Base-by-base conservation (phyloP, 371 early-diverging fungal species). In the Rhizopus delemar region DNA sequence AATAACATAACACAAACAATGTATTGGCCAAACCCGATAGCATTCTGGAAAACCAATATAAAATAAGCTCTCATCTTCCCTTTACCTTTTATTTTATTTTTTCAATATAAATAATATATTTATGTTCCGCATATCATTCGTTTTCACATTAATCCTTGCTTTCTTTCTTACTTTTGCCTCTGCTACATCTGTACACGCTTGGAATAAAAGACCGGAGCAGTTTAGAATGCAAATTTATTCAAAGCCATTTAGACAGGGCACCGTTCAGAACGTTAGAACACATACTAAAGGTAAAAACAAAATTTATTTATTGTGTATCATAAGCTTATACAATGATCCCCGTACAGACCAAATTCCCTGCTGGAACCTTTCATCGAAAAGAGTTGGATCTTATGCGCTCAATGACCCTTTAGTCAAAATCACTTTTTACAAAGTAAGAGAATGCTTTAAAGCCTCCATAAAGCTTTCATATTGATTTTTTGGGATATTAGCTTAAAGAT, bases 361-460 rank as follows among this genome's bases (percentile, higher is more conserved):
- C 13, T 62, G 65, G 65, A 69, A 69, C 41, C 32, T 69, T 31
- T 46, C 65, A 28, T 65, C 65, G 0, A 69, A 61, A 52, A 51
- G 59, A 41, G 69, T 69, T 5, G 69, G 69, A 2, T 69, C 69
- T 15, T 62, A 55, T 46, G 69, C 57, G 16, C 29, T 69, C 8
- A 69, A 69, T 50, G 69, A 69, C 33, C 69, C 69, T 22, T 49
- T 69, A 29, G 61, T 64, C 46, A 69, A 65, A 55, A 53, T 69
- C 34, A 62, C 33, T 22, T 65, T 69, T 41, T 69, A 62, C 45
- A 56, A 62, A 51, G 64, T 64, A 64, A 51, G 61, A 8, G 41
- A 34, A 29, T 34, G 28, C 12, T 22, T 22, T 22, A 22, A 22
- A 22, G 22, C 22, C 22, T 22, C 22, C 22, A 32, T 31, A 15